Evolutionary conservation across 805 yeast genomes (phyloP), one percentile per base, ranked within the genome.

Genomic region (Wickerhamomyces xylosicus): DNA sequence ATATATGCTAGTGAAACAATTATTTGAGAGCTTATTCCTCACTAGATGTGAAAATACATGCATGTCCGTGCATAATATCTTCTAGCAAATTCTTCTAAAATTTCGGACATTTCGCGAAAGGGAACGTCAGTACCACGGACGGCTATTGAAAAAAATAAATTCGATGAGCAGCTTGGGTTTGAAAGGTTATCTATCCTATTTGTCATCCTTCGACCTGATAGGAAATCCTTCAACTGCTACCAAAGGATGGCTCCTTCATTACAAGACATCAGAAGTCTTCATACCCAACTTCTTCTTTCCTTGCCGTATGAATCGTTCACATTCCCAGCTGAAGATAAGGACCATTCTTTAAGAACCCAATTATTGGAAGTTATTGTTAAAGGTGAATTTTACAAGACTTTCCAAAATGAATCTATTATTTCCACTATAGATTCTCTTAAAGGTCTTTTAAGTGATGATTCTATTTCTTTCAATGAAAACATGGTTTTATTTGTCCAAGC

Each of bases 351-450:
- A 7, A 51, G 31, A 2, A 20, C 37, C 3, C 37, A 41, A 18
- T 31, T 48, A 13, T 28, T 43, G 2, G 37, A 42, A 19, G 37
- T 37, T 17, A 37, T 56, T 19, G 38, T 47, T 5, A 38, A 41
- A 37, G 56, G 56, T 32, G 48, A 50, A 36, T 43, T 48, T 21
- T 40, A 41, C 31, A 46, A 50, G 33, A 48, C 48, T 2, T 37
- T 48, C 5, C 34, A 39, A 11, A 17, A 37, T 27, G 42, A 44
- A 14, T 19, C n/a, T 1, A 33, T 46, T 1, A 28, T 35, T 9
- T 29, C 37, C 17, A 36, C 38, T 5, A 28, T 39, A 29, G 28
- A 37, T 19, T 35, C 33, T 1, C 35, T 39, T 16, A 38, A 42
- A 9, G 32, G 27, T 31, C 14, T n/a, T 25, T 18, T 38, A 19